phyloP scores from a whole-genome alignment of 2,329 filamentous ascomycete genomes.

The Didymella exigua region DNA sequence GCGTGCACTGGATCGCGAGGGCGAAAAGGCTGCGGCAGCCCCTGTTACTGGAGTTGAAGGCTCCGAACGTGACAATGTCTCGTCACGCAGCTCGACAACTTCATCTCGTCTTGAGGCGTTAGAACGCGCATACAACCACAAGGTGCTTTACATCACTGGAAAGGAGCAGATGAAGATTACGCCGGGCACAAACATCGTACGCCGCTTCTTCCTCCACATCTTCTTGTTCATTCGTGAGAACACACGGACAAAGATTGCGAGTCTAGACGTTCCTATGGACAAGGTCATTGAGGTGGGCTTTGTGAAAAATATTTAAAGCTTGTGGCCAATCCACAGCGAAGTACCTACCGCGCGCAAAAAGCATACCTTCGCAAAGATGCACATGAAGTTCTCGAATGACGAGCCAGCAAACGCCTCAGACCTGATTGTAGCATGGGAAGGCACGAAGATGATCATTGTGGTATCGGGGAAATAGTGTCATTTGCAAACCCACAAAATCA shows the following conservation, averaged over 20 bases:
- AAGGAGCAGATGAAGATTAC: slow-evolving; percentile 56
- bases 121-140: slow-evolving; percentile 52
- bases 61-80: not conserved
- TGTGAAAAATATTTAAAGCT: slow-evolving; percentile 65
- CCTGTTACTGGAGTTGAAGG: slow-evolving; percentile 9
- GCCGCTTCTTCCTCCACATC: slow-evolving; percentile 56
- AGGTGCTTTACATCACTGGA: slow-evolving; percentile 61
- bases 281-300: slow-evolving; percentile 71
- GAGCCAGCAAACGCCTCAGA: not conserved
- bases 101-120: slow-evolving; percentile 43
- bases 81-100: slow-evolving; percentile 29
- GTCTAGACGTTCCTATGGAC: slow-evolving; percentile 64
- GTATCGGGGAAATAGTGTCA: too few species aligned
- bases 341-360: not conserved
- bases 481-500: too few species aligned
- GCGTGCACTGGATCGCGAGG: slow-evolving; percentile 36
- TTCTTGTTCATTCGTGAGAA: slow-evolving; percentile 72
- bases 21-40: slow-evolving; percentile 23
- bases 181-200: slow-evolving; percentile 49
- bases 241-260: slow-evolving; percentile 68
- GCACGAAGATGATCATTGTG: too few species aligned
- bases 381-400: not conserved
- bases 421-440: too few species aligned
- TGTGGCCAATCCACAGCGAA: not conserved
- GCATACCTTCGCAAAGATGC: not conserved